Conservation (phyloP, 164 flowering plant genomes). For the Stephania japonica region DNA sequence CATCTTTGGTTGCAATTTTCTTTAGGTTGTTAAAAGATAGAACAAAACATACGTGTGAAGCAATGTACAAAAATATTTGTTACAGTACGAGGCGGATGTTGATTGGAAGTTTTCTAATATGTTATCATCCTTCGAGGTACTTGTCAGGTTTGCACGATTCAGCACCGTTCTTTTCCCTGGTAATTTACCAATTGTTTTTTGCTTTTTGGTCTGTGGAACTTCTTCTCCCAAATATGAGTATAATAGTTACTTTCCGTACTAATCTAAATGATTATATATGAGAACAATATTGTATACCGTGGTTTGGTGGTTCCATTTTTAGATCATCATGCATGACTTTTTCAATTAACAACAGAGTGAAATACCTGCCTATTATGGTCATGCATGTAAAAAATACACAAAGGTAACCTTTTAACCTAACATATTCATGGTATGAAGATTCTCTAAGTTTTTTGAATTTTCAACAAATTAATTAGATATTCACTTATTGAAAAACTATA, state of each 20-base stretch:
- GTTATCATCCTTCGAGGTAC: conserved; percentile 70
- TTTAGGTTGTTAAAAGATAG: conserved; percentile 24
- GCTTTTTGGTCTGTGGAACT: no score
- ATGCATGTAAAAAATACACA: no score
- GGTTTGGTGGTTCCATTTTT: no score
- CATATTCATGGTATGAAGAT: no score
- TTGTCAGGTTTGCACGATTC: conserved; percentile 66
- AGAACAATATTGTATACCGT: no score
- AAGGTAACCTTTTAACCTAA: no score
- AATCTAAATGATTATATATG: not conserved
- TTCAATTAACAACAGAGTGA: not conserved
- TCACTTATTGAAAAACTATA: no score
- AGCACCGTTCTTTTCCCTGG: conserved; percentile 5
- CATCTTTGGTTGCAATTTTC: conserved; percentile 10
- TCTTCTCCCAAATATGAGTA: no score
- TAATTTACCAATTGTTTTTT: not conserved
- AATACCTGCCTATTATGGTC: not conserved
- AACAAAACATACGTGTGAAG: conserved; percentile 26
- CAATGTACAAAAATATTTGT: conserved; percentile 20
- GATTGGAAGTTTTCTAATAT: conserved; percentile 36
- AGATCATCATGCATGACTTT: no score
- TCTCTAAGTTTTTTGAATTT: no score
- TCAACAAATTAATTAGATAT: no score
- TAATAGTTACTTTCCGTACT: no score
- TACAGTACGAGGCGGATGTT: conserved; percentile 49